A percentile compares a stretch with the other conserved stretches of the same genome.
These are phyloP conservation scores for Musa troglodytarum DNA, from an alignment of 176 grass and related monocot genomes.

Conservation along the genomic window DNA sequence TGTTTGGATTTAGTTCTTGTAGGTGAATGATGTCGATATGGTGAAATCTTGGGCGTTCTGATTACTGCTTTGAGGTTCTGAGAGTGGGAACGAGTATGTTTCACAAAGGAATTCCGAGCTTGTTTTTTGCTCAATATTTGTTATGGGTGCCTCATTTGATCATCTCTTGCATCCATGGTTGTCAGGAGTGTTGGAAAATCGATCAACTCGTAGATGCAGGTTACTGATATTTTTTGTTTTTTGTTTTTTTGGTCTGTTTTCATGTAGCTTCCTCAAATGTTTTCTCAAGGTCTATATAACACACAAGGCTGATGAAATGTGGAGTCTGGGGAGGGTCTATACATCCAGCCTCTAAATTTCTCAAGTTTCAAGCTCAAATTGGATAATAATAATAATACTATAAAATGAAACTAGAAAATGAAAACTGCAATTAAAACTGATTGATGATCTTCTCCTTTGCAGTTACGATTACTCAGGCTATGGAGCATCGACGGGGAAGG, in stretches of 20 bases:
- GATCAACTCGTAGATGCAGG: neutral
- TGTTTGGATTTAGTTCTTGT: too few species aligned
- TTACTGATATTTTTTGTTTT: neutral
- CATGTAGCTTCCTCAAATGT: neutral
- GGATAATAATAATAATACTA: too few species aligned
- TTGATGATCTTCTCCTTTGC: conserved; percentile 30
- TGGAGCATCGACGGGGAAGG: conserved; percentile 94
- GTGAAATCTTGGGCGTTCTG: too few species aligned
- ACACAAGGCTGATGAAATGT: neutral
- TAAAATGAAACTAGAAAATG: neutral
- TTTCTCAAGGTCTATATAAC: neutral
- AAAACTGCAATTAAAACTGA: neutral
- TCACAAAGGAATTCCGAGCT: too few species aligned
- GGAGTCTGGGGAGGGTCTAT: neutral
- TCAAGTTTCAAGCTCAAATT: neutral
- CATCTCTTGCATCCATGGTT: neutral
- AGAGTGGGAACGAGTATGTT: too few species aligned
- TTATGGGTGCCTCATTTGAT: too few species aligned
- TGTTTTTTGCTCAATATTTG: too few species aligned
- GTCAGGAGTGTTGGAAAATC: neutral
- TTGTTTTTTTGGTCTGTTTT: too few species aligned
- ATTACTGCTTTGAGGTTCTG: too few species aligned
- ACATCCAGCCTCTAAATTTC: neutral
- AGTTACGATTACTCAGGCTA: conserved; percentile 99
- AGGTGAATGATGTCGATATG: too few species aligned